Evolutionary conservation across 1,139 yeast genomes (phyloP).

Genomic region (Taphrina communis): DNA sequence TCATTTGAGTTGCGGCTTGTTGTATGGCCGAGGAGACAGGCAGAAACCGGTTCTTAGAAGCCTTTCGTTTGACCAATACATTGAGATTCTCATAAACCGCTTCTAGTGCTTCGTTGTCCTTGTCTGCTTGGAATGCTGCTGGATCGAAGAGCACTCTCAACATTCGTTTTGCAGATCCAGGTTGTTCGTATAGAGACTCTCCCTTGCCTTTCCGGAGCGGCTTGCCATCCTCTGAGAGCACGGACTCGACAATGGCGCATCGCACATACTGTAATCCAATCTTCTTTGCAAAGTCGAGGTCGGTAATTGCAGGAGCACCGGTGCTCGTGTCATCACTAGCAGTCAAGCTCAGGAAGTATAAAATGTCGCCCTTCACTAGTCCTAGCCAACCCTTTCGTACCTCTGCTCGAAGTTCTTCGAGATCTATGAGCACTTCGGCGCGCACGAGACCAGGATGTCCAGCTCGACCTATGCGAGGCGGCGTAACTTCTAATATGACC

Average conservation of each 20-base stretch:
- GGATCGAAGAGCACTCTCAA: conserved; percentile 38
- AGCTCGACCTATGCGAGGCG: conserved; percentile 48
- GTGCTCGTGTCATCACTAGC: conserved; percentile 44
- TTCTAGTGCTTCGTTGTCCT: conserved; percentile 7
- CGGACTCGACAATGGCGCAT: conserved; percentile 48
- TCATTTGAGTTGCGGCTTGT: not conserved
- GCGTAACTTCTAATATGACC: conserved; percentile 48
- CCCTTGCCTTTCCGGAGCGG: conserved; percentile 30
- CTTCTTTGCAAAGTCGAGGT: conserved; percentile 41
- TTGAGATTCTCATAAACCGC: conserved; percentile 24
- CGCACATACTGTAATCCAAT: conserved; percentile 48
- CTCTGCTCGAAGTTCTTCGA: conserved; percentile 44
- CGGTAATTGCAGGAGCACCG: conserved; percentile 38
- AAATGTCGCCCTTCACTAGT: conserved; percentile 49
- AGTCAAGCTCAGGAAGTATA: conserved; percentile 49
- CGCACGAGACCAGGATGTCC: conserved; percentile 47
- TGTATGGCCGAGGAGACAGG: not conserved
- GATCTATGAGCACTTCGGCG: conserved; percentile 49
- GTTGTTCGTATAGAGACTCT: conserved; percentile 14
- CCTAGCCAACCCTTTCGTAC: conserved; percentile 51
- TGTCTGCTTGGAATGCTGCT: conserved; percentile 22
- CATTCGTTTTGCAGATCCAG: conserved; percentile 37
- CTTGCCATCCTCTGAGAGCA: conserved; percentile 46
- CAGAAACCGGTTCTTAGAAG: not conserved
- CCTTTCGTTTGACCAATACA: conserved; percentile 12